Conservation (phyloP, 2,329 filamentous ascomycete species). For the Epichloe sp. region DNA sequence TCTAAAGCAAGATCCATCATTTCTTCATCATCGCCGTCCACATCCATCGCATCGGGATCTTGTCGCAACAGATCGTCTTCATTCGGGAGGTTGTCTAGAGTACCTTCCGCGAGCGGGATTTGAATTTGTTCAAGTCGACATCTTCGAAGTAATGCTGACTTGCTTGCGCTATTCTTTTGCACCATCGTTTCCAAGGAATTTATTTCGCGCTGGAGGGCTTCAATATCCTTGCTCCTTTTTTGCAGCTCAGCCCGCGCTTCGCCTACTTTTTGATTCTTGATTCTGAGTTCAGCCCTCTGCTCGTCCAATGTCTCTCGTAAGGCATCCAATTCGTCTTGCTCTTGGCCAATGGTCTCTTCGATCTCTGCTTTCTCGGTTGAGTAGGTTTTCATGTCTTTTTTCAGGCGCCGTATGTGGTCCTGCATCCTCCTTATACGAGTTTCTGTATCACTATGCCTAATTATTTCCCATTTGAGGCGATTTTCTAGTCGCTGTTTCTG, state of each 20-base stretch:
- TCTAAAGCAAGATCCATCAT: conserved; percentile 56
- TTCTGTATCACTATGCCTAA: conserved; percentile 42
- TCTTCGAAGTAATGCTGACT: conserved; percentile 72
- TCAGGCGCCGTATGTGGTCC: conserved; percentile 50
- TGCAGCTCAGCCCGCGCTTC: conserved; percentile 69
- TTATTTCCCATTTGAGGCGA: conserved; percentile 43
- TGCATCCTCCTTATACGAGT: conserved; percentile 57
- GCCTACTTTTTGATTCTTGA: conserved; percentile 63
- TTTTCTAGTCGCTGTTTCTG: conserved; percentile 66
- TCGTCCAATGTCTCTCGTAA: conserved; percentile 60
- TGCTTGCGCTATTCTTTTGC: conserved; percentile 70
- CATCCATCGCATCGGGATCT: conserved; percentile 83
- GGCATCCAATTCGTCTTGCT: conserved; percentile 64
- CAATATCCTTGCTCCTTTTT: conserved; percentile 70
- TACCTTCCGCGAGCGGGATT: conserved; percentile 64
- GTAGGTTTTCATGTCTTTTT: conserved; percentile 57
- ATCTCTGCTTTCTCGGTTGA: conserved; percentile 61
- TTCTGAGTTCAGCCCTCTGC: conserved; percentile 51
- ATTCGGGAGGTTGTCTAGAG: conserved; percentile 75
- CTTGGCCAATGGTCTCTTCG: conserved; percentile 56
- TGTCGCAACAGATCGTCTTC: conserved; percentile 66
- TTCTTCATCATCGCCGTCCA: conserved; percentile 56
- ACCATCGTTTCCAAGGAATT: conserved; percentile 70
- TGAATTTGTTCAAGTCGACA: conserved; percentile 91
- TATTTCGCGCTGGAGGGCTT: conserved; percentile 58